Conservation (phyloP, 768 basidiomycete genomes). For the Lactarius trivialis region DNA sequence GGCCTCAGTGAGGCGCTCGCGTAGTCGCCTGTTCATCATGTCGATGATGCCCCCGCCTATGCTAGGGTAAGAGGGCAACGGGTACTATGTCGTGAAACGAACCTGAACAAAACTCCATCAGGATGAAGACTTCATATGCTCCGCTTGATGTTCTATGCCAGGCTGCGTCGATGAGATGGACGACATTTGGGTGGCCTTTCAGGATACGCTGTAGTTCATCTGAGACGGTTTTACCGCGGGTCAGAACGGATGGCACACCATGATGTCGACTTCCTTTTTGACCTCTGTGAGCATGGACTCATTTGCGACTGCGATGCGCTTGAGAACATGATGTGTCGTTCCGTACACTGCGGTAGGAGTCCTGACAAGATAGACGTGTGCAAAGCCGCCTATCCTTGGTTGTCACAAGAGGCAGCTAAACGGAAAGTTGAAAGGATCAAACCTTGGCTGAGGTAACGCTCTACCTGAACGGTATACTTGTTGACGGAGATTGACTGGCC, state of each 20-base stretch:
- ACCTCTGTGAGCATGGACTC: slow-evolving; percentile 89
- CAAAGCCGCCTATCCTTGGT: slow-evolving; percentile 75
- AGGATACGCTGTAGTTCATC: slow-evolving; percentile 59
- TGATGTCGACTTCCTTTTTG: slow-evolving; percentile 96
- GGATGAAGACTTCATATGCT: slow-evolving; percentile 91
- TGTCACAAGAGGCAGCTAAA: slow-evolving; percentile 7
- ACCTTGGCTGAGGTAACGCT: slow-evolving; percentile 96
- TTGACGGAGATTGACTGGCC: slow-evolving; percentile 90
- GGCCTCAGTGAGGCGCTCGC: slow-evolving; percentile 89
- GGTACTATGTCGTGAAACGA: slow-evolving; percentile 25
- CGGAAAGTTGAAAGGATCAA: slow-evolving; percentile 23
- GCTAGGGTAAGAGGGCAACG: slow-evolving; percentile 17
- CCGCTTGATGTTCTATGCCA: slow-evolving; percentile 82
- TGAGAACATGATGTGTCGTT: slow-evolving; percentile 93
- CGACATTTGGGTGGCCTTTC: slow-evolving; percentile 91
- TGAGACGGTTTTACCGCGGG: slow-evolving; percentile 7
- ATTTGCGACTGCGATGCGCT: slow-evolving; percentile 88
- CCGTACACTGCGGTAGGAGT: slow-evolving; percentile 83
- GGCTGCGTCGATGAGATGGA: slow-evolving; percentile 92
- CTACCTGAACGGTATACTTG: slow-evolving; percentile 85
- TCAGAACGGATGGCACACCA: slow-evolving; percentile 52
- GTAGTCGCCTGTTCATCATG: slow-evolving; percentile 96
- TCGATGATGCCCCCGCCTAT: slow-evolving; percentile 97
- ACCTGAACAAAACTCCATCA: slow-evolving; percentile 98
- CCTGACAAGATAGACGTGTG: slow-evolving; percentile 93